A percentile compares a stretch with the other conserved stretches of the same genome.
Evolutionary conservation across 2,329 filamentous ascomycete genomes (phyloP).

Genomic region (Aspergillus felis): DNA sequence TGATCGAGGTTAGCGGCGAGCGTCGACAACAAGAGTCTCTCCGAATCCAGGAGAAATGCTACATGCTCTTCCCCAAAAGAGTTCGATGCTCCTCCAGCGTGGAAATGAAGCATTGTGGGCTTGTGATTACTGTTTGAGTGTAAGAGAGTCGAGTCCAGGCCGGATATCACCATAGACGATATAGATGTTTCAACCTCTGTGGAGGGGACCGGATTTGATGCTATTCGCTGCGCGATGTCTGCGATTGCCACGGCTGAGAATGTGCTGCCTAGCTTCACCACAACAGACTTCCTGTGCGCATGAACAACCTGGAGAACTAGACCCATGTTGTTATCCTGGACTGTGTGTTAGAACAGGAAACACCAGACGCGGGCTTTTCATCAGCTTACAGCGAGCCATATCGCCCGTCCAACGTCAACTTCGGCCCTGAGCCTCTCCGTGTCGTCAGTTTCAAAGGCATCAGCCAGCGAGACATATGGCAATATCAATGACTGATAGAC

Average conservation of each 20-base stretch:
- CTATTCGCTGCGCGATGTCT: conserved; percentile 39
- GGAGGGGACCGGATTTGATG: conserved; percentile 21
- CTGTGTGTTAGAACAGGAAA: conserved; percentile 4
- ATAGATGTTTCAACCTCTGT: conserved; percentile 33
- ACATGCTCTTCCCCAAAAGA: conserved; percentile 35
- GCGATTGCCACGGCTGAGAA: conserved; percentile 62
- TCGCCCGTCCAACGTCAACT: conserved; percentile 53
- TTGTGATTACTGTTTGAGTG: conserved; percentile 35
- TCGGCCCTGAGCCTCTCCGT: conserved; percentile 61
- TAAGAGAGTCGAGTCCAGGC: conserved; percentile 50
- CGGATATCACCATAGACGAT: conserved; percentile 46
- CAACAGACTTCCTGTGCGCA: conserved; percentile 70
- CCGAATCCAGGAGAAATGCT: conserved; percentile 44
- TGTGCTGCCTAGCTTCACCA: conserved; percentile 67
- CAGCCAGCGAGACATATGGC: conserved; percentile 67
- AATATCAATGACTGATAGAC: conserved; percentile 57
- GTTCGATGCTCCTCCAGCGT: conserved; percentile 28
- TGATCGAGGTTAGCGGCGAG: conserved; percentile 52
- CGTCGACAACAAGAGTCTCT: conserved; percentile 48
- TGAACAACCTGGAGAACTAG: conserved; percentile 66
- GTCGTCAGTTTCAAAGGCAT: conserved; percentile 61
- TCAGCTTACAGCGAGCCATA: conserved; percentile 57
- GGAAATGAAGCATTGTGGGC: conserved; percentile 53
- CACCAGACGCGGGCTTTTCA: background rate
- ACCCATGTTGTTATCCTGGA: conserved; percentile 65